These are phyloP conservation scores for Phoenix roebelenii DNA, from an alignment of 176 grass and related monocot genomes.

Conservation along the genomic window DNA sequence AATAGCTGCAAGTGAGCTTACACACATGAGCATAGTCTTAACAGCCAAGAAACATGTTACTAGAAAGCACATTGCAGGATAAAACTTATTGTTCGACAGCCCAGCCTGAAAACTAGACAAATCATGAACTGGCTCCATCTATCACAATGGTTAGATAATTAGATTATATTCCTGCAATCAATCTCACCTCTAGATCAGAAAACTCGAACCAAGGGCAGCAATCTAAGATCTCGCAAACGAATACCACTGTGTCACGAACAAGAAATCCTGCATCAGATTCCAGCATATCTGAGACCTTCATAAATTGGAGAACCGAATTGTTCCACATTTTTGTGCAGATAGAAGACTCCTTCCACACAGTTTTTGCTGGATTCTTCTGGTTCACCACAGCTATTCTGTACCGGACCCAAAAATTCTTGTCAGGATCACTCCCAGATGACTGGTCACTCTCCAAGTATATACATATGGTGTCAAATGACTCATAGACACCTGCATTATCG, in stretches of 20 bases:
- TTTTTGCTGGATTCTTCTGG: constrained; percentile 80
- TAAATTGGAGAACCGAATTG: constrained; percentile 98
- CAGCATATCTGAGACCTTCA: constrained; percentile 91
- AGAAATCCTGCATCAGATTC: constrained; percentile 84
- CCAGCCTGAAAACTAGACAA: too few relatives aligned
- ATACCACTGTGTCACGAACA: constrained; percentile 67
- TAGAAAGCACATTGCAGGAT: too few relatives aligned
- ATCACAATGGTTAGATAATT: too few relatives aligned
- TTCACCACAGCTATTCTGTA: constrained; percentile 91
- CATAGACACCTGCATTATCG: constrained; percentile 67
- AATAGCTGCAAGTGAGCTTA: too few relatives aligned
- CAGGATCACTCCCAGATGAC: constrained; percentile 74
- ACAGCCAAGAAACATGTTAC: too few relatives aligned
- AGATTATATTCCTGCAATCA: neutral
- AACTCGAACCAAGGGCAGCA: constrained; percentile 99
- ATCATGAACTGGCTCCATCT: too few relatives aligned
- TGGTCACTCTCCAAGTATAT: constrained; percentile 99
- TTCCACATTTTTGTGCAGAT: constrained; percentile 99
- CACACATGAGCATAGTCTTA: too few relatives aligned
- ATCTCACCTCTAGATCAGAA: constrained; percentile 94
- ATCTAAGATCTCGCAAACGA: constrained; percentile 90
- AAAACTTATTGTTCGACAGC: too few relatives aligned
- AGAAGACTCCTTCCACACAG: constrained; percentile 93
- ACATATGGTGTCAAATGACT: constrained; percentile 90
- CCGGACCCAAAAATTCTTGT: constrained; percentile 94